Percentiles rank a stretch among this genome's conserved stretches.
Evolutionary conservation across 179 eudicot genomes (phyloP).

Genomic region (Spergularia azorica): DNA sequence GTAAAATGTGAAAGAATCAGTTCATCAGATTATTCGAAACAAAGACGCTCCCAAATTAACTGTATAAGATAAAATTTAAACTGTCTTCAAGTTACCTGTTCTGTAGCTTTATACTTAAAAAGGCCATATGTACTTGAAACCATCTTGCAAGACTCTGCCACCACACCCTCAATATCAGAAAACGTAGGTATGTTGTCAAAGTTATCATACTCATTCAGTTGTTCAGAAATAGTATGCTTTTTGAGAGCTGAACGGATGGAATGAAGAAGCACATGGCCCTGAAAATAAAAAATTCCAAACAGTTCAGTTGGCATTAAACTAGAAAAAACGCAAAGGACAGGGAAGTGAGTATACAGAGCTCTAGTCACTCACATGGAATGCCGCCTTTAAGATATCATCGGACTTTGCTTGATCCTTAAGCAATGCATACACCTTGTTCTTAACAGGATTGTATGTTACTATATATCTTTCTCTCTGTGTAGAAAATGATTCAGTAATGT

Average conservation of each 20-base stretch:
- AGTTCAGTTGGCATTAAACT: conserved; percentile 7
- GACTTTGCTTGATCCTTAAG: conserved; percentile 94
- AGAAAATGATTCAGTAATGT: conserved; percentile 16
- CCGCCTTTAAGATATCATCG: conserved; percentile 94
- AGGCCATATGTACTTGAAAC: conserved; percentile 79
- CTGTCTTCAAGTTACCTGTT: conserved; percentile 59
- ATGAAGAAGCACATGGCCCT: conserved; percentile 93
- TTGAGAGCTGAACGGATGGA: conserved; percentile 60
- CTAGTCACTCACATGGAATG: conserved; percentile 75
- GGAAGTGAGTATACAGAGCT: background rate
- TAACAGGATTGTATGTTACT: conserved; percentile 80
- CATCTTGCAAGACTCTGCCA: conserved; percentile 76
- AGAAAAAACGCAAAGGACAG: background rate
- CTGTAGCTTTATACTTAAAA: conserved; percentile 88
- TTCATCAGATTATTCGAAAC: background rate
- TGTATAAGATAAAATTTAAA: background rate
- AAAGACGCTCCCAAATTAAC: background rate
- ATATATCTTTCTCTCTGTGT: conserved; percentile 73
- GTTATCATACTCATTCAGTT: conserved; percentile 39
- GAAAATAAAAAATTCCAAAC: conserved; percentile 24
- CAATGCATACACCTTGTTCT: conserved; percentile 87
- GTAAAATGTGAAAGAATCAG: no score
- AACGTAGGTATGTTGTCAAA: conserved; percentile 38
- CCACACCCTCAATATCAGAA: conserved; percentile 59
- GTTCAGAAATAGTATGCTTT: conserved; percentile 35